Evolutionary conservation across 352 stramenopile species (phyloP), one percentile per base, ranked within the genome.

Genomic region (Salisapilia sapeloensis): DNA sequence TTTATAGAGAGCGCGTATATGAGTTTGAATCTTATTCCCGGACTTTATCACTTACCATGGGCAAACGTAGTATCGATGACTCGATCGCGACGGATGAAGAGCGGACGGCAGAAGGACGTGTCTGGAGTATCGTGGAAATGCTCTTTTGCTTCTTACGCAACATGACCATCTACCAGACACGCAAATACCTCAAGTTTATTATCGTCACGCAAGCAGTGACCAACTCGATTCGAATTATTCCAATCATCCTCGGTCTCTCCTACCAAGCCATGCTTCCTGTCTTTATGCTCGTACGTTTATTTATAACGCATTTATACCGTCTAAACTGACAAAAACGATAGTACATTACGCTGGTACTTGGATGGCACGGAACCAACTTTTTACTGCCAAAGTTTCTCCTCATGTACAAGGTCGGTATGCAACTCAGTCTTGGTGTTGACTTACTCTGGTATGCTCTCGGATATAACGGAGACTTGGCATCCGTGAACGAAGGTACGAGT

Each of bases 401-500:
- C 16, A 66, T 80, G 35, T 91, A 89, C 62, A 91, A 91, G 46
- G 79, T 91, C 25, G 76, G 76, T 30, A 91, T 91, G 76, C 76
- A 91, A 38, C 40, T 91, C 15, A 91, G 64, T 44, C 34, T 91
- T 6, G 18, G 81, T 2, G 65, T 91, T 19, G 76, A 91, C 41
- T 58, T 89, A 23, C 76, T 89, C 31, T 91, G 72, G 72, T 91
- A 91, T 55, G 64, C 42, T 26, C 72, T 80, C 24, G 70, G 70
- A 36, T 91, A 87, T 61, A 91, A 91, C 38, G 76, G 76, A 38
- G 85, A 78, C 24, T 50, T 84, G n/a, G 71, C 56, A 16, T 76
- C 46, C 39, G 71, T 86, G 24, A 87, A 67, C 35, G 60, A 50
- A 25, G 72, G 66, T 18, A 91, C 76, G 2, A 72, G 64, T 11